These are phyloP conservation scores for Xylaria castorea DNA, from an alignment of 495 filamentous ascomycete species.

Conservation along the genomic window DNA sequence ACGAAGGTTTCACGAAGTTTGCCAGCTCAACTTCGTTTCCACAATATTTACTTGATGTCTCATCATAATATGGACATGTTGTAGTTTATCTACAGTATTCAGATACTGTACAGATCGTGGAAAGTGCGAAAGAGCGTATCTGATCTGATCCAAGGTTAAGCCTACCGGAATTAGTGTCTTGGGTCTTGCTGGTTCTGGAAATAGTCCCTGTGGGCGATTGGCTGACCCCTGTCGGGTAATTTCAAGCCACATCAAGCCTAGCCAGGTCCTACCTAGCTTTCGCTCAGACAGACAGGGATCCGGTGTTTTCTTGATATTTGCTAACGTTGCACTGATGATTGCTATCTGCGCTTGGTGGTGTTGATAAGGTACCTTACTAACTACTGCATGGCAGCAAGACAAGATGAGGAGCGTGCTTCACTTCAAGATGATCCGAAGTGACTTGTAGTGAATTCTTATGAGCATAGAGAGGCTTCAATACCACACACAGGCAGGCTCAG, in stretches of 20 bases:
- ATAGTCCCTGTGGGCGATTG: conserved; percentile 29
- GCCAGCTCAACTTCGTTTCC: not conserved
- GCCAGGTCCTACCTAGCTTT: conserved; percentile 27
- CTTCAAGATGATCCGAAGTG: not conserved
- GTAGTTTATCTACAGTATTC: not conserved
- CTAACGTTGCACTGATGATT: conserved; percentile 13
- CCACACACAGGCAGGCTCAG: not conserved
- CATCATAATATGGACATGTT: not conserved
- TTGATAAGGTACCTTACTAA: not conserved
- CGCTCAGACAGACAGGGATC: not conserved
- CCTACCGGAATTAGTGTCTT: conserved; percentile 1
- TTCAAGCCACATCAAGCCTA: conserved; percentile 39
- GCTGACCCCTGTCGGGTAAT: conserved; percentile 39
- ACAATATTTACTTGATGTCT: conserved; percentile 2
- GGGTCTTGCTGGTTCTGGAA: conserved; percentile 23
- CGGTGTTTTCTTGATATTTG: not conserved
- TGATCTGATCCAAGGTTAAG: conserved; percentile 1
- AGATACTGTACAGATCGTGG: not conserved
- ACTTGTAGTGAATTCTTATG: not conserved
- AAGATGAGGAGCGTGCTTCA: not conserved
- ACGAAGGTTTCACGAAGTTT: not conserved
- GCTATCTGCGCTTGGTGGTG: not conserved
- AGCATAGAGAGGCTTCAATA: not conserved
- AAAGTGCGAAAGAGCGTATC: conserved; percentile 4
- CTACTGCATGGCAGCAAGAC: too few species aligned